These are phyloP conservation scores for Solanum hybrid DNA, from an alignment of 305 asterid species.

Conservation along the genomic window DNA sequence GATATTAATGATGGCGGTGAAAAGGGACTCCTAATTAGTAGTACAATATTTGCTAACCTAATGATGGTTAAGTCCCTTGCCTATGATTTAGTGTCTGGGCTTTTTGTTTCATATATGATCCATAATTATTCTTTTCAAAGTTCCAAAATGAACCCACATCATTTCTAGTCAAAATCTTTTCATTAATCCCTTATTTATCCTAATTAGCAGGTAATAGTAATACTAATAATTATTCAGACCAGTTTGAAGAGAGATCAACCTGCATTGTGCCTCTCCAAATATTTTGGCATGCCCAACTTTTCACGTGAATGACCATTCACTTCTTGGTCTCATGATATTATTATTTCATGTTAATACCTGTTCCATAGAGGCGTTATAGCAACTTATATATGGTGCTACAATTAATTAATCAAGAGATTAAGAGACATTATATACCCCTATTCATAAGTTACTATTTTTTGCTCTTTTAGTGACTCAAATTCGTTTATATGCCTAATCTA, in stretches of 20 bases:
- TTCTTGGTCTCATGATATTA: background rate
- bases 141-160: background rate
- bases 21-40: background rate
- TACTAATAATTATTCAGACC: background rate
- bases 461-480: background rate
- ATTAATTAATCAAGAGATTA: background rate
- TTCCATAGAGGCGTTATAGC: background rate
- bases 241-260: background rate
- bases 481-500: no score
- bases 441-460: background rate
- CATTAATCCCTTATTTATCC: background rate
- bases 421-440: background rate
- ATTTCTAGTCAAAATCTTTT: background rate
- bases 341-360: background rate
- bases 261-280: background rate
- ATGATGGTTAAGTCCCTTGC: constrained; percentile 3
- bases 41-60: background rate
- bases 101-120: background rate
- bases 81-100: background rate
- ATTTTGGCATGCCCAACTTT: background rate
- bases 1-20: background rate
- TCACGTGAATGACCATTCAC: background rate
- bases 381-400: background rate
- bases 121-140: background rate
- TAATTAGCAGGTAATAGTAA: background rate